Evolutionary conservation across 306 rosid genomes (phyloP), one percentile per base, ranked within the genome.

Genomic region (Casuarina glauca): DNA sequence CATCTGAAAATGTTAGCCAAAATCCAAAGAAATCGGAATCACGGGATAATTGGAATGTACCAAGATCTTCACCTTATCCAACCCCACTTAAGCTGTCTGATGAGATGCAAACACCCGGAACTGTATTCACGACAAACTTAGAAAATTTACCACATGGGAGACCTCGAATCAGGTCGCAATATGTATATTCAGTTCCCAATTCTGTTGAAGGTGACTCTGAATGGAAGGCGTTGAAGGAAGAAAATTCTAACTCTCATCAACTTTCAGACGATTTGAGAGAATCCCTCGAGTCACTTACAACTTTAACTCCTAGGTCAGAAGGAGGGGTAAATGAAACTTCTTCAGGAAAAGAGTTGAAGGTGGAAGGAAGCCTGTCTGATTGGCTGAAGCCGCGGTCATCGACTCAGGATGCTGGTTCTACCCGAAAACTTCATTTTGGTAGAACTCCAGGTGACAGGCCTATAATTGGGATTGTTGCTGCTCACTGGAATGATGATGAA

Each of bases 71-170:
- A 61, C 94, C 92, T 54, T 84, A 84, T 85, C 93, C 97, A 68
- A 96, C 97, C 49, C 99, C 98, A 2, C 73, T 80, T 84, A 90
- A 89, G 84, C 87, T 93, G 53, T 90, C 89, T 77, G 96, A 88
- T 1, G 96, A 90, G 80, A 89, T 96, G 94, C 97, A 93, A 87
- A 95, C 98, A 41, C 98, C 98, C 35, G 99, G 99, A 84, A 95
- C 98, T 17, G 91, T 86, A 75, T 93, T 83, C 63, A 97, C 98
- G 9, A 75, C 91, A 78, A 80, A 91, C 80, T 36, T 79, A 60
- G 91, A 88, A 77, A 74, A 82, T 68, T 77, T 81, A 77, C 87
- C 83, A 51, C 81, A 76, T 80, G 87, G 86, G 38, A 95, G 78
- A 78, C 70, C 74, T 82, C 79, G 84, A 66, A 89, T 93, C 78